Evolutionary conservation across 2,329 filamentous ascomycete genomes (phyloP).

Genomic region (Drechslerella dactyloides): DNA sequence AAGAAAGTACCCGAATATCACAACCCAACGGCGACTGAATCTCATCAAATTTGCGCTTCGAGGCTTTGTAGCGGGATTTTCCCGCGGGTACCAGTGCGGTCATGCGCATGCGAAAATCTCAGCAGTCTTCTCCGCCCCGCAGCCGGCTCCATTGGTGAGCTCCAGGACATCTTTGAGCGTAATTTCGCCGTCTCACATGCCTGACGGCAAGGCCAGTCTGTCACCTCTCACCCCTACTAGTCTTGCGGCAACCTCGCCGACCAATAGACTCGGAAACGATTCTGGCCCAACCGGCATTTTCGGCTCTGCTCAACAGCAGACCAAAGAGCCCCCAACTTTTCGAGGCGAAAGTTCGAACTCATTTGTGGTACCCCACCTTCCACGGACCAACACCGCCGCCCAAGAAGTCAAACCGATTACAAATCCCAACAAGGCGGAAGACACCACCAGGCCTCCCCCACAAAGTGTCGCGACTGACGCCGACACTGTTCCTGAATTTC

Average conservation of each 20-base stretch:
- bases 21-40: slow-evolving; percentile 20
- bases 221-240: slow-evolving; percentile 37
- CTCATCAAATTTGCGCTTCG: slow-evolving; percentile 32
- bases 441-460: slow-evolving; percentile 16
- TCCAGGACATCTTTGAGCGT: slow-evolving; percentile 17
- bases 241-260: slow-evolving; percentile 24
- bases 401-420: slow-evolving; percentile 17
- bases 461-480: slow-evolving; percentile 19
- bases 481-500: slow-evolving; percentile 12
- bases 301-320: neutral
- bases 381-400: slow-evolving; percentile 7
- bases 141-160: neutral
- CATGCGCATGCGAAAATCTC: slow-evolving; percentile 10
- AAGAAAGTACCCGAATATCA: slow-evolving; percentile 24
- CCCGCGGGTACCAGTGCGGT: slow-evolving; percentile 14
- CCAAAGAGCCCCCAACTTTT: slow-evolving; percentile 1
- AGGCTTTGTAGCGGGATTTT: slow-evolving; percentile 33
- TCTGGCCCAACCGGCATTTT: slow-evolving; percentile 13
- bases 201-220: slow-evolving; percentile 10
- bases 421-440: slow-evolving; percentile 10
- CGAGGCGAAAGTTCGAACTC: slow-evolving; percentile 18
- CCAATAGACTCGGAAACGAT: slow-evolving; percentile 7
- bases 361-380: slow-evolving; percentile 16
- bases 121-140: slow-evolving; percentile 6
- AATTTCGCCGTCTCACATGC: slow-evolving; percentile 25